Percentiles rank a stretch among this genome's conserved stretches.
phyloP scores from a whole-genome alignment of 2,329 filamentous ascomycete genomes.

The Colletotrichum sp. region DNA sequence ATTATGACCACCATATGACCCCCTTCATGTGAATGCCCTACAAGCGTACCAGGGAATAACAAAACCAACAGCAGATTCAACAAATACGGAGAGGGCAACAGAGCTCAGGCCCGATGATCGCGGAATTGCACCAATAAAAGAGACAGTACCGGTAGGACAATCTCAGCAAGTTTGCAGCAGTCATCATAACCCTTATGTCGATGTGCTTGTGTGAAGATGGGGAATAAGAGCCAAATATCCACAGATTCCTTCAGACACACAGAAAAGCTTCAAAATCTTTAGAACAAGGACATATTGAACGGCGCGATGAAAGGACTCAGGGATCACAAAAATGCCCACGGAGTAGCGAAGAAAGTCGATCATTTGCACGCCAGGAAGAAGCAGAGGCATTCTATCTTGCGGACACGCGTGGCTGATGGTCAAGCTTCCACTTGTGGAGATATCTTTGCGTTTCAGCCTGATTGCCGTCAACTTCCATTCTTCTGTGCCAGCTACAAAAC shows the following conservation, averaged over 20 bases:
- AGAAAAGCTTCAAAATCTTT: neutral
- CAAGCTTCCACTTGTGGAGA: neutral
- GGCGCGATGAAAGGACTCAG: neutral
- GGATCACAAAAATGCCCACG: neutral
- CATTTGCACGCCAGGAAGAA: neutral
- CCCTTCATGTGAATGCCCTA: neutral
- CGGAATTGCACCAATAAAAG: neutral
- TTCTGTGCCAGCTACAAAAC: neutral
- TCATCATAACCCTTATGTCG: neutral
- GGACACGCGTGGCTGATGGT: neutral
- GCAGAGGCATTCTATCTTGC: neutral
- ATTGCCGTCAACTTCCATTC: neutral
- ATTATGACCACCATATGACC: too few species aligned
- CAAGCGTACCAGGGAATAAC: neutral
- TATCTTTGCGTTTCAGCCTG: neutral
- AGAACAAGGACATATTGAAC: neutral
- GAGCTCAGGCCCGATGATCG: neutral
- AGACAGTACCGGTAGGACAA: fast-evolving
- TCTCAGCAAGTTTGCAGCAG: neutral
- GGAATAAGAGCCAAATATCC: neutral
- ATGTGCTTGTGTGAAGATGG: neutral
- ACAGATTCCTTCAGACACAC: neutral
- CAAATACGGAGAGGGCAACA: neutral
- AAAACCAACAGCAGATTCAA: neutral
- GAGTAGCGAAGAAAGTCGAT: neutral